Conservation (phyloP, 1,139 yeast genomes). For the Diutina neorugosa region DNA sequence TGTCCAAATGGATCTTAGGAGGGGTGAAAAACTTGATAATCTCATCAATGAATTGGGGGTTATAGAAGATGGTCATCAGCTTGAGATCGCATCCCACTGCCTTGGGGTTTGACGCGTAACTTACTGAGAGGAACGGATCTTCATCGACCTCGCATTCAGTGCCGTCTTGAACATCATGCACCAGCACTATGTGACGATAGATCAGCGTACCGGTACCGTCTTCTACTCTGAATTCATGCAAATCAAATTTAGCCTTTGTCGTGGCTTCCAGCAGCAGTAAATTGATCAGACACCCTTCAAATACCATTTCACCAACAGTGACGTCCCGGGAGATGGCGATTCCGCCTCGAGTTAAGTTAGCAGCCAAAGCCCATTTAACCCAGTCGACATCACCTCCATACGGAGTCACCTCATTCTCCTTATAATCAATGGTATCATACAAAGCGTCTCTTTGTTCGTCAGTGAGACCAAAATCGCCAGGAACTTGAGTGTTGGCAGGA, state of each 20-base stretch:
- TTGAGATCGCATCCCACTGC: conserved; percentile 59
- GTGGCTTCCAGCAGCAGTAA: conserved; percentile 75
- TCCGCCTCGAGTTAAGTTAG: not conserved
- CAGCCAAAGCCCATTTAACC: not conserved
- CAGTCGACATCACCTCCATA: not conserved
- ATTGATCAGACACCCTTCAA: conserved; percentile 72
- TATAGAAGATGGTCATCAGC: conserved; percentile 84
- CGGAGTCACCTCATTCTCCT: conserved; percentile 46
- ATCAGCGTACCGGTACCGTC: conserved; percentile 71
- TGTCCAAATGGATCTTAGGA: conserved; percentile 75
- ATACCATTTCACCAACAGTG: conserved; percentile 65
- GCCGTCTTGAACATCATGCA: conserved; percentile 38
- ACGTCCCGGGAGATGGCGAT: conserved; percentile 45
- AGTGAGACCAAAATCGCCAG: conserved; percentile 26
- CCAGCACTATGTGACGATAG: conserved; percentile 82
- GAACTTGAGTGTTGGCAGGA: conserved; percentile 11
- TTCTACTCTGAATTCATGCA: conserved; percentile 73
- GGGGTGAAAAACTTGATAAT: conserved; percentile 71
- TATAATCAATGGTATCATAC: conserved; percentile 88
- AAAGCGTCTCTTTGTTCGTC: conserved; percentile 73
- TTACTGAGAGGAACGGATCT: conserved; percentile 69
- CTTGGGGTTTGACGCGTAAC: conserved; percentile 82
- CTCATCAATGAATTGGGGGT: conserved; percentile 69
- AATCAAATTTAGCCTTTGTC: conserved; percentile 53
- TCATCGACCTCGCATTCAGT: conserved; percentile 6